Evolutionary conservation across 441 rosid genomes (phyloP).

Genomic region (Eugenia klotzschiana): DNA sequence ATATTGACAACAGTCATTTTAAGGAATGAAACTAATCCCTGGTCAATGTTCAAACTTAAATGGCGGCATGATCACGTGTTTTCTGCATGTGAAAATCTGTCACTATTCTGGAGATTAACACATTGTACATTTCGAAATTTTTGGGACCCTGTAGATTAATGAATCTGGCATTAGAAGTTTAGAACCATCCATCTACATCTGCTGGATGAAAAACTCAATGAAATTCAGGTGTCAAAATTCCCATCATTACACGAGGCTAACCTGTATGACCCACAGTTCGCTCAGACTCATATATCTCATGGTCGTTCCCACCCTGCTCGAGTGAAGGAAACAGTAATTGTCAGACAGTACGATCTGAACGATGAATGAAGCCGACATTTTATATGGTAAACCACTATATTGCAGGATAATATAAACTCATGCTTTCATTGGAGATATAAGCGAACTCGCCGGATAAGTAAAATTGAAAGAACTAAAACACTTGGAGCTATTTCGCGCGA

Average conservation of each 20-base stretch:
- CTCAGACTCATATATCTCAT: constrained; percentile 80
- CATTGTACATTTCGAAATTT: background rate
- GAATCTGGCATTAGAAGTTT: background rate
- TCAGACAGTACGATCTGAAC: background rate
- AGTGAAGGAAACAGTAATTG: background rate
- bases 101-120: background rate
- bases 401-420: background rate
- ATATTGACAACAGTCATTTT: background rate
- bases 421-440: background rate
- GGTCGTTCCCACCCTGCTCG: constrained; percentile 90
- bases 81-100: background rate
- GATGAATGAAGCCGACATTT: background rate
- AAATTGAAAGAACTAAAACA: background rate
- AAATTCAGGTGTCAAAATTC: background rate
- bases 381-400: background rate
- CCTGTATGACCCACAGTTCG: constrained; percentile 88
- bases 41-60: background rate
- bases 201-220: background rate
- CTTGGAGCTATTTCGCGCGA: background rate
- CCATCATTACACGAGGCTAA: constrained; percentile 14
- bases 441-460: background rate
- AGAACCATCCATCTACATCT: background rate
- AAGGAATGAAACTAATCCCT: background rate
- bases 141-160: background rate
- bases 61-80: background rate